Conservation (phyloP, 768 basidiomycete species). For the Tylopilus rubrobrunneus region DNA sequence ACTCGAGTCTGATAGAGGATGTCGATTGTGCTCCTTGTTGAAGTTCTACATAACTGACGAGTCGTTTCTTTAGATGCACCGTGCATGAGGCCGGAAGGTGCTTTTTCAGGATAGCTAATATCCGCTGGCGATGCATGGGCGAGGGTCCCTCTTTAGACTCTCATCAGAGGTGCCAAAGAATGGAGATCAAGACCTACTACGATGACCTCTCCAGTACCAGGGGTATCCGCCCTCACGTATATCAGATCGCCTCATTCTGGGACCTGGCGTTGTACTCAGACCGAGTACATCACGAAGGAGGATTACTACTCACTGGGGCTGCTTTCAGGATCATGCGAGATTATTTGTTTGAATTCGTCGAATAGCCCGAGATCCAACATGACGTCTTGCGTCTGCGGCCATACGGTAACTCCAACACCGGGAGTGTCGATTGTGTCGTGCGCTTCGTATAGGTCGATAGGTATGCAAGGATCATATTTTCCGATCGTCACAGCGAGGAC, state of each 20-base stretch:
- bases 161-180: neutral
- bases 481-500: constrained; percentile 39
- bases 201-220: constrained; percentile 23
- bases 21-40: constrained; percentile 26
- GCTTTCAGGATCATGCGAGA: constrained; percentile 8
- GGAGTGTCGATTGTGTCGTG: constrained; percentile 36
- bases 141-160: constrained; percentile 2
- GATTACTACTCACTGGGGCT: constrained; percentile 11
- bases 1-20: constrained; percentile 7
- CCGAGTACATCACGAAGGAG: neutral
- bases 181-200: constrained; percentile 12
- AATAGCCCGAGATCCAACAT: constrained; percentile 33
- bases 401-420: constrained; percentile 44
- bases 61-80: constrained; percentile 17
- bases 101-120: constrained; percentile 17
- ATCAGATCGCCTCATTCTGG: constrained; percentile 23
- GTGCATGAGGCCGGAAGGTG: constrained; percentile 18
- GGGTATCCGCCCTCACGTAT: constrained; percentile 29
- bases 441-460: constrained; percentile 46
- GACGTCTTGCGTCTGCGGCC: constrained; percentile 45
- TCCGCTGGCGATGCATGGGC: constrained; percentile 21
- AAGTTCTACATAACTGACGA: constrained; percentile 10
- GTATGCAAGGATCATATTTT: constrained; percentile 16
- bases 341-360: constrained; percentile 27
- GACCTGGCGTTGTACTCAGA: neutral